Percentiles rank a stretch among this genome's conserved stretches.
These are phyloP conservation scores for Mycena filopes DNA, from an alignment of 768 basidiomycete genomes.

Conservation along the genomic window DNA sequence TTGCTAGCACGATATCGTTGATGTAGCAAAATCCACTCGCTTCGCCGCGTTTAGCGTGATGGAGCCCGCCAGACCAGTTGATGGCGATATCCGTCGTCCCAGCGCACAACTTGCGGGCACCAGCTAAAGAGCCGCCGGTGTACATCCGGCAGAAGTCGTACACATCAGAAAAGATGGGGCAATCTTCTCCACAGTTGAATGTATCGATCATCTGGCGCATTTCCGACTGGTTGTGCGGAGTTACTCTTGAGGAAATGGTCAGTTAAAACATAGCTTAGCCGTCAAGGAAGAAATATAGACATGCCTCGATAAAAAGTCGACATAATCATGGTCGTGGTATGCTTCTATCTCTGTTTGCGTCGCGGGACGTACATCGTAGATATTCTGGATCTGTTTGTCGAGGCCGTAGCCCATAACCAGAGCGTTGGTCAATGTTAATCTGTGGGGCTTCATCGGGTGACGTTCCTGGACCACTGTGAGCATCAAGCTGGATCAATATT, in stretches of 20 bases:
- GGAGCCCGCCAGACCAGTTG: slow-evolving; percentile 98
- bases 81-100: slow-evolving; percentile 96
- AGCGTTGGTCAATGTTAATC: slow-evolving; percentile 95
- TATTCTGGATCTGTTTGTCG: slow-evolving; percentile 93
- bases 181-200: slow-evolving; percentile 97
- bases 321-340: slow-evolving; percentile 96
- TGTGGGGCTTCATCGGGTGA: slow-evolving; percentile 98
- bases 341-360: slow-evolving; percentile 89
- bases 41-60: slow-evolving; percentile 98
- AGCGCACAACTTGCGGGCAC: slow-evolving; percentile 85
- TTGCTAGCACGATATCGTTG: slow-evolving; percentile 95
- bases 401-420: slow-evolving; percentile 96
- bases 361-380: slow-evolving; percentile 89
- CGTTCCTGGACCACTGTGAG: slow-evolving; percentile 70
- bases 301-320: slow-evolving; percentile 94
- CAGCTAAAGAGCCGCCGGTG: slow-evolving; percentile 91
- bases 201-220: slow-evolving; percentile 84
- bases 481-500: neutral
- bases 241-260: slow-evolving; percentile 66
- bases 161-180: slow-evolving; percentile 95
- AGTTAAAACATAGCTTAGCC: too few species aligned
- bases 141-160: slow-evolving; percentile 96
- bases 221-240: slow-evolving; percentile 73
- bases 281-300: too few species aligned
- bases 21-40: slow-evolving; percentile 99